phyloP scores from a whole-genome alignment of 768 basidiomycete genomes.

The Phylloporus arenicola region DNA sequence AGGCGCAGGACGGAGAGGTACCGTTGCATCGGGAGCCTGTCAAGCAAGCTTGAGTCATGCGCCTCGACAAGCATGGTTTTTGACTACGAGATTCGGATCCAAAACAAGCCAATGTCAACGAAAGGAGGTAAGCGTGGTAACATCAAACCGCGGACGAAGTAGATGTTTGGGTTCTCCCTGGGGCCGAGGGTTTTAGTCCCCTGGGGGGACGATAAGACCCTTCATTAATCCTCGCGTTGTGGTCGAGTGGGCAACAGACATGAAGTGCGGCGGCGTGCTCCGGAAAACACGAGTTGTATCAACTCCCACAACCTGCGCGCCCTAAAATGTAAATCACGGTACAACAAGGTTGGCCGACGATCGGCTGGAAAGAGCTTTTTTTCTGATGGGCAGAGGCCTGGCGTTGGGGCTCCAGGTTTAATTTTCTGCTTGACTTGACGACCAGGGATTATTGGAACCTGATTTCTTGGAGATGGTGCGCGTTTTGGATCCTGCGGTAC shows the following conservation, averaged over 20 bases:
- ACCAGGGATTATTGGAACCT: not conserved
- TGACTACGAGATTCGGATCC: constrained; percentile 17
- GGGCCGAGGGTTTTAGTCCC: constrained; percentile 22
- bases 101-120: not conserved
- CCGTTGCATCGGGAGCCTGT: constrained; percentile 2
- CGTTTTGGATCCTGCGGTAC: not conserved
- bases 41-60: constrained; percentile 2
- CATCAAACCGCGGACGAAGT: constrained; percentile 12
- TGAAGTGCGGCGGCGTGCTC: not conserved
- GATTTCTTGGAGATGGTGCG: not conserved
- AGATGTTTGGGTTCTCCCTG: constrained; percentile 14
- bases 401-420: constrained; percentile 6
- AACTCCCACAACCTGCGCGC: not conserved
- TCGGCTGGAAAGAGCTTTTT: not conserved
- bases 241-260: constrained; percentile 7
- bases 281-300: not conserved
- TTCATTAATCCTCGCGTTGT: not conserved
- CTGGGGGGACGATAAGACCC: constrained; percentile 9
- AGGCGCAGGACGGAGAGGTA: constrained; percentile 1
- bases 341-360: constrained; percentile 1
- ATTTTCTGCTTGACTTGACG: not conserved
- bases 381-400: constrained; percentile 4
- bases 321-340: constrained; percentile 21
- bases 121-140: constrained; percentile 24
- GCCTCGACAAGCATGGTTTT: constrained; percentile 25